A percentile compares a stretch with the other conserved stretches of the same genome.
Conservation (phyloP, 768 basidiomycete genomes). For the Pilatotrama ljubarskyi region DNA sequence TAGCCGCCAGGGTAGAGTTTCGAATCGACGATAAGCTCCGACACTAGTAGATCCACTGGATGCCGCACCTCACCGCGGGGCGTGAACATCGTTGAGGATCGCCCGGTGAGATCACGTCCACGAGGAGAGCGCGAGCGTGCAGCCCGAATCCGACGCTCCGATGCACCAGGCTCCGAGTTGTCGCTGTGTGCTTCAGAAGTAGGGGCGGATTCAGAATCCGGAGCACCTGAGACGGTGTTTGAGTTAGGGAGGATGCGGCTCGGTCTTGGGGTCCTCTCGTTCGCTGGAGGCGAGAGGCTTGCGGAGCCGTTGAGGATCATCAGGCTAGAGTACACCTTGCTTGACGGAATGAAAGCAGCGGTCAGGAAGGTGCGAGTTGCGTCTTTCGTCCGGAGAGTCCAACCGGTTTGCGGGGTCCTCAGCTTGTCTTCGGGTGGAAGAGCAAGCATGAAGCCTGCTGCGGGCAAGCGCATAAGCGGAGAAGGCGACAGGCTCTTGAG, state of each 20-base stretch:
- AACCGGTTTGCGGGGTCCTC: conserved; percentile 39
- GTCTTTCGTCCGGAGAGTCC: conserved; percentile 64
- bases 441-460: conserved; percentile 57
- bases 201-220: background rate
- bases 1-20: conserved; percentile 82
- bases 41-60: conserved; percentile 70
- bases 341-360: conserved; percentile 52
- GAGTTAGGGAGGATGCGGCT: conserved; percentile 34
- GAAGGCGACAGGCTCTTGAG: conserved; percentile 65
- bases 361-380: conserved; percentile 56
- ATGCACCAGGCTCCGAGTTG: conserved; percentile 2
- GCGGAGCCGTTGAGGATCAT: conserved; percentile 45
- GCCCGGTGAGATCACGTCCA: conserved; percentile 30
- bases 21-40: conserved; percentile 80
- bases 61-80: conserved; percentile 60
- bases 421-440: conserved; percentile 53
- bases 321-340: conserved; percentile 50
- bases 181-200: conserved; percentile 7
- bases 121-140: conserved; percentile 34
- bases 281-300: conserved; percentile 20
- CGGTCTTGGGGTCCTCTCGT: conserved; percentile 43
- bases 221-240: background rate
- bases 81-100: conserved; percentile 57
- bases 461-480: conserved; percentile 70
- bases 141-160: conserved; percentile 21